Evolutionary conservation across 306 rosid genomes (phyloP).

Genomic region (Styphnolobium japonicum): DNA sequence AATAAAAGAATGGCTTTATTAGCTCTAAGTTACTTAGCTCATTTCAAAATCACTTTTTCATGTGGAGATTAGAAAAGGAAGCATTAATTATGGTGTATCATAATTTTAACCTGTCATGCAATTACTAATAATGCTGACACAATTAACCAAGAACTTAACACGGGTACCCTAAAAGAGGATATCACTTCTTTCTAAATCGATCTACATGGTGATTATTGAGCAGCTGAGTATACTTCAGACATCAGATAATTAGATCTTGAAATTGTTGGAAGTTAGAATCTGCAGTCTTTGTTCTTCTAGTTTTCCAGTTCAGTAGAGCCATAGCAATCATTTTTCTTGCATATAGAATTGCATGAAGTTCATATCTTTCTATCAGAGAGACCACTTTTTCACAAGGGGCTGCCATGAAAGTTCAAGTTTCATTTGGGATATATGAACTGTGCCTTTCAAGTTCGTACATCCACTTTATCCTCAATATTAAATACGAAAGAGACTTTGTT

Average conservation of each 20-base stretch:
- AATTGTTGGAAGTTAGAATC: conserved; percentile 18
- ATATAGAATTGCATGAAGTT: neutral
- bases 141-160: conserved; percentile 2
- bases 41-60: neutral
- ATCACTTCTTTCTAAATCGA: neutral
- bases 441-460: conserved; percentile 31
- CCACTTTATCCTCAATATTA: conserved; percentile 26
- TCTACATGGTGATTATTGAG: conserved; percentile 14
- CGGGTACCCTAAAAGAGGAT: neutral
- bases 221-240: conserved; percentile 13
- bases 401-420: conserved; percentile 20
- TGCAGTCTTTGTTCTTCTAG: neutral
- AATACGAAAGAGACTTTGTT: conserved; percentile 22
- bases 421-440: conserved; percentile 14
- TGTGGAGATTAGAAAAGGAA: neutral
- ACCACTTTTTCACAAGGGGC: conserved; percentile 14
- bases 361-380: neutral
- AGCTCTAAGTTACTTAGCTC: neutral
- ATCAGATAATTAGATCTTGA: conserved; percentile 7
- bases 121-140: neutral
- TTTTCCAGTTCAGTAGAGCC: neutral
- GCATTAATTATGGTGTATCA: neutral
- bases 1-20: too few species aligned
- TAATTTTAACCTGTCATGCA: neutral
- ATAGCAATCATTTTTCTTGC: neutral